Conservation (phyloP, 2,329 filamentous ascomycete genomes). For the Colletotrichum zoysiae region DNA sequence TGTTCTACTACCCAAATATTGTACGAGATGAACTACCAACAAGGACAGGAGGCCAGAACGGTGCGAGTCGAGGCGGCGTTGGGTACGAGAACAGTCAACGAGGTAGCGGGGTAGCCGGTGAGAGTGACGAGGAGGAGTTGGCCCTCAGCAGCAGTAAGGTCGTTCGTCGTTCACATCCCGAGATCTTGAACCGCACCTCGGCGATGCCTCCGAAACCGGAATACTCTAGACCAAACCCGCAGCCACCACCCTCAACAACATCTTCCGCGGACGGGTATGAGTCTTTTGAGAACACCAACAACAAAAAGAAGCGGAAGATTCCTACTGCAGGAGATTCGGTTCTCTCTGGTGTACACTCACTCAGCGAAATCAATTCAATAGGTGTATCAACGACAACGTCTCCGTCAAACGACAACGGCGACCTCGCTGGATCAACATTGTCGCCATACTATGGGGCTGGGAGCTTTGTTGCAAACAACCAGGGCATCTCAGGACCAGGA, state of each 20-base stretch:
- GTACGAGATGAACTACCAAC: slow-evolving; percentile 43
- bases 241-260: slow-evolving; percentile 75
- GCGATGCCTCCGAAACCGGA: slow-evolving; percentile 60
- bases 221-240: slow-evolving; percentile 60
- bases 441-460: slow-evolving; percentile 58
- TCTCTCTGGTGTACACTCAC: slow-evolving; percentile 53
- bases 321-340: slow-evolving; percentile 82
- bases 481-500: slow-evolving; percentile 82
- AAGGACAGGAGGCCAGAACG: slow-evolving; percentile 46
- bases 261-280: slow-evolving; percentile 91
- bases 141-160: slow-evolving; percentile 54
- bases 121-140: slow-evolving; percentile 72
- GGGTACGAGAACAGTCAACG: slow-evolving; percentile 43
- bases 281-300: slow-evolving; percentile 97
- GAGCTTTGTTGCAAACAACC: slow-evolving; percentile 62
- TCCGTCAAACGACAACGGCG: slow-evolving; percentile 51
- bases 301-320: slow-evolving; percentile 99
- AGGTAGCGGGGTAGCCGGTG: slow-evolving; percentile 62
- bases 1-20: slow-evolving; percentile 77
- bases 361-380: slow-evolving; percentile 50
- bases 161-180: slow-evolving; percentile 61
- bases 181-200: slow-evolving; percentile 57
- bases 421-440: slow-evolving; percentile 48
- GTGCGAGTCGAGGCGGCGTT: slow-evolving; percentile 5
- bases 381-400: slow-evolving; percentile 50